Conservation (phyloP, 2,329 filamentous ascomycete species). For the Myriosclerotinia scirpicola region DNA sequence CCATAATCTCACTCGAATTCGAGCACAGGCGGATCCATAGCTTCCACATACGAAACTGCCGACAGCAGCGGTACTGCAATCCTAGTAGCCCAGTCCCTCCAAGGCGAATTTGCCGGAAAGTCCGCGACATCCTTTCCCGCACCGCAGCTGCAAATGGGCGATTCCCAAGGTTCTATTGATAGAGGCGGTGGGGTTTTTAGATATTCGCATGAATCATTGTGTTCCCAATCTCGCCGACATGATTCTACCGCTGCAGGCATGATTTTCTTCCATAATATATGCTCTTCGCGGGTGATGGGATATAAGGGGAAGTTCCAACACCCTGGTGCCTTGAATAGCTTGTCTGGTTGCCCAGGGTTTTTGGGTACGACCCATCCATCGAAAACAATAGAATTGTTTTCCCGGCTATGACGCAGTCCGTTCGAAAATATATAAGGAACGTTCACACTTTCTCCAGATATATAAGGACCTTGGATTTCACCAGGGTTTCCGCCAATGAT, state of each 20-base stretch:
- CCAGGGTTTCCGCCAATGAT: not conserved
- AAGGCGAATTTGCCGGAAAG: not conserved
- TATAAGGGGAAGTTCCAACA: too few species aligned
- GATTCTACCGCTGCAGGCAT: slow-evolving; percentile 5
- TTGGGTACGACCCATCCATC: not conserved
- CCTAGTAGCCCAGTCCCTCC: not conserved
- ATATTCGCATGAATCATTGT: not conserved
- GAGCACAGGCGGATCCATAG: not conserved
- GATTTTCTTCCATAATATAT: slow-evolving; percentile 9
- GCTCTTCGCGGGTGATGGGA: not conserved
- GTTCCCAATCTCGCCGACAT: slow-evolving; percentile 3
- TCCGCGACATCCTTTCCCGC: slow-evolving; percentile 6
- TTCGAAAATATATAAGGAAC: not conserved
- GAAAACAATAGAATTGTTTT: slow-evolving; percentile 2
- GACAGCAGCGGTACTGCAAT: slow-evolving; percentile 12
- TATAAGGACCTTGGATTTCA: not conserved
- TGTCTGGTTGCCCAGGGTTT: not conserved
- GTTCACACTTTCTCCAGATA: too few species aligned
- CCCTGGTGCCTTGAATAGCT: not conserved
- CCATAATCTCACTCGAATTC: too few species aligned
- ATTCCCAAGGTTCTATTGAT: not conserved
- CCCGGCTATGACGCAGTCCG: slow-evolving; percentile 2
- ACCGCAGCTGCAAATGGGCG: not conserved
- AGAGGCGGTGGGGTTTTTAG: not conserved
- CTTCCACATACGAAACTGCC: not conserved